Percentiles rank a stretch among this genome's conserved stretches.
These are phyloP conservation scores for Aspergillus avenaceus DNA, from an alignment of 495 filamentous ascomycete species.

Conservation along the genomic window DNA sequence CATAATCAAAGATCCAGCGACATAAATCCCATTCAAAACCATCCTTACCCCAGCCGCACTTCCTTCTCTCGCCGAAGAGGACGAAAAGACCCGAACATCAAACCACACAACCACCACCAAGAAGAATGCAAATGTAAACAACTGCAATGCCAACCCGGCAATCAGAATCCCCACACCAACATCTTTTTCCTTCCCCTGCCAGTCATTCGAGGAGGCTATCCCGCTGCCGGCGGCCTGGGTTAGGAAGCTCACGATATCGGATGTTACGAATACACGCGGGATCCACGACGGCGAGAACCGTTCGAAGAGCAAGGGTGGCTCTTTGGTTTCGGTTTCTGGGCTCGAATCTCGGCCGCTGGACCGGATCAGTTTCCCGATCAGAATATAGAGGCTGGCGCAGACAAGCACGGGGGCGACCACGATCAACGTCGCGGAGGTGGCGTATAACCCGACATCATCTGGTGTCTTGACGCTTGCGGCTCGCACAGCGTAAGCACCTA, in stretches of 20 bases:
- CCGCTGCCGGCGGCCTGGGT: conserved; percentile 30
- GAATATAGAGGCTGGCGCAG: conserved; percentile 28
- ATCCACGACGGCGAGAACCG: conserved; percentile 16
- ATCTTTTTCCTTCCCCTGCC: conserved; percentile 19
- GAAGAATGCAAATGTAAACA: conserved; percentile 25
- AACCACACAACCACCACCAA: conserved; percentile 21
- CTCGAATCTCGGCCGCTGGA: neutral
- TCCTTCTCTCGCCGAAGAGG: conserved; percentile 1
- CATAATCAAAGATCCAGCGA: conserved; percentile 23
- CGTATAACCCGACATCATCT: conserved; percentile 16
- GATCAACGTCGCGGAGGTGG: conserved; percentile 25
- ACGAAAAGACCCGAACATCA: neutral
- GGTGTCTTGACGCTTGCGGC: conserved; percentile 9
- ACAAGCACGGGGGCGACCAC: conserved; percentile 30
- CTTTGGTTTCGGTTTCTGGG: neutral
- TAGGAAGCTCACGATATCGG: conserved; percentile 27
- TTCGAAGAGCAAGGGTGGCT: conserved; percentile 7
- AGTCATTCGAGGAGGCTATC: conserved; percentile 28
- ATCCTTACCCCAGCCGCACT: conserved; percentile 16
- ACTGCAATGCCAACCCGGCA: conserved; percentile 22
- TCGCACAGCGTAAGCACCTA: conserved; percentile 18
- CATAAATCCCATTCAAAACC: conserved; percentile 22
- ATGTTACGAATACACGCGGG: conserved; percentile 28
- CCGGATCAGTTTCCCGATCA: conserved; percentile 24
- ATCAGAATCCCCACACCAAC: conserved; percentile 24